Evolutionary conservation across 1,284 basidiomycete species (phyloP), one percentile per base, ranked within the genome.

Genomic region (Earliella scabrosa): DNA sequence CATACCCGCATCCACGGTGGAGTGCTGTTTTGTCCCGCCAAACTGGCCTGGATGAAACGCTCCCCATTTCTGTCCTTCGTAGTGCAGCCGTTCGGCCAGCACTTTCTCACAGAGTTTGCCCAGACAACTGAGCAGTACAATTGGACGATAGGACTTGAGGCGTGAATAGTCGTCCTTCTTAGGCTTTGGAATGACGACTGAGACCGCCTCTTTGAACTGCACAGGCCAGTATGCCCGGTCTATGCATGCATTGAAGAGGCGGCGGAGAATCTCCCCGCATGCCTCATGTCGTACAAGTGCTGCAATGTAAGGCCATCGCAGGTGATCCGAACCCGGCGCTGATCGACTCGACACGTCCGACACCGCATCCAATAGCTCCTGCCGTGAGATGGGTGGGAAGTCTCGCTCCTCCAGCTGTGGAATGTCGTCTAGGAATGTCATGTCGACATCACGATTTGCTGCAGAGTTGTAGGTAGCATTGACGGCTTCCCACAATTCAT

Each of bases 241-340:
- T 8, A 41, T 9, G 40, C 7, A 23, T 11, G 40, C 40, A 18
- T 41, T 41, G 21, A 14, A 41, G n/a, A 41, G 9, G 1, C 61
- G n/a, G 6, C 45, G 36, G 4, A 60, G 13, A 6, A 18, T 7
- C 10, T 0, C 10, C 9, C 23, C 13, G 23, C 45, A 27, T 20
- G 51, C 45, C 0, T 11, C 20, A 27, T 53, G 26, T 1, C 23
- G 20, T 10, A 40, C 11, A 18, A 61, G 50, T 2, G 43, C 26
- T 24, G 49, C 48, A 16, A 61, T 52, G 46, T 57, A 53, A 2
- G 49, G 51, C 59, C 56, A 61, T 43, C 39, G 46, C 0, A 55
- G 32, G 26, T 61, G 45, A 20, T 61, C 59, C 41, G 51, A 57
- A 1, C 59, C 59, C 2, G 55, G 59, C 2, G 52, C 49, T 4